Evolutionary conservation across 2,329 filamentous ascomycete species (phyloP).

Genomic region (Phaeoacremonium minimum): DNA sequence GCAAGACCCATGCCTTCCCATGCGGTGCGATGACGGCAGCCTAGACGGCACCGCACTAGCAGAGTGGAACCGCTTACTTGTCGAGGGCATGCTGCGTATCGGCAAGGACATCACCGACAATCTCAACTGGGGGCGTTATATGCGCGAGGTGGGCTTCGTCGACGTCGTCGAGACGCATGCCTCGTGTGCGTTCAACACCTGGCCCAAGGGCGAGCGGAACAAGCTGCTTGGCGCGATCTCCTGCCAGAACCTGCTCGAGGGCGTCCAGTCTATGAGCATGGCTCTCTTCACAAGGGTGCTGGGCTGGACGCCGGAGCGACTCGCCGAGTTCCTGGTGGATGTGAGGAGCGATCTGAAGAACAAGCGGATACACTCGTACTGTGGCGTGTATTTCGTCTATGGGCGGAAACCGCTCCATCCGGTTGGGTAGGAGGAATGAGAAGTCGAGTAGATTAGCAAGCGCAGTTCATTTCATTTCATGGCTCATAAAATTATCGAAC

Average conservation of each 20-base stretch:
- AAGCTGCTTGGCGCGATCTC: constrained; percentile 25
- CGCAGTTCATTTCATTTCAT: too few relatives aligned
- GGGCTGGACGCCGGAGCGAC: constrained; percentile 20
- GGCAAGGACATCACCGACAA: constrained; percentile 23
- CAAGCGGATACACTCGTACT: constrained; percentile 24
- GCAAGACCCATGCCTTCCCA: constrained; percentile 22
- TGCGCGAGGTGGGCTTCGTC: constrained; percentile 24
- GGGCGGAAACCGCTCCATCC: constrained; percentile 5
- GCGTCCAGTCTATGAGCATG: constrained; percentile 25
- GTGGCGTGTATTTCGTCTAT: constrained; percentile 20
- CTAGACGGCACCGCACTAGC: constrained; percentile 22
- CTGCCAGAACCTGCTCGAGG: constrained; percentile 21
- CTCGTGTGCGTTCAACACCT: constrained; percentile 27
- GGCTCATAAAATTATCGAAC: too few relatives aligned
- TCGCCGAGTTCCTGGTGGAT: constrained; percentile 21
- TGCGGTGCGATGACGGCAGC: constrained; percentile 22
- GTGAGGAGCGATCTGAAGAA: constrained; percentile 23
- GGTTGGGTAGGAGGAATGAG: too few relatives aligned
- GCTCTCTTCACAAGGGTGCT: constrained; percentile 22
- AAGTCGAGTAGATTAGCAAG: too few relatives aligned
- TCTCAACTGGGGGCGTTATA: constrained; percentile 18
- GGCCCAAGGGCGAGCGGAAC: constrained; percentile 26
- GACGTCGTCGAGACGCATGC: constrained; percentile 20
- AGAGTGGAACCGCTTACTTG: constrained; percentile 23
- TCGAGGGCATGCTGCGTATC: constrained; percentile 19